Evolutionary conservation across 2,329 filamentous ascomycete genomes (phyloP), one percentile per base, ranked within the genome.

Genomic region (Venturia nashicola): DNA sequence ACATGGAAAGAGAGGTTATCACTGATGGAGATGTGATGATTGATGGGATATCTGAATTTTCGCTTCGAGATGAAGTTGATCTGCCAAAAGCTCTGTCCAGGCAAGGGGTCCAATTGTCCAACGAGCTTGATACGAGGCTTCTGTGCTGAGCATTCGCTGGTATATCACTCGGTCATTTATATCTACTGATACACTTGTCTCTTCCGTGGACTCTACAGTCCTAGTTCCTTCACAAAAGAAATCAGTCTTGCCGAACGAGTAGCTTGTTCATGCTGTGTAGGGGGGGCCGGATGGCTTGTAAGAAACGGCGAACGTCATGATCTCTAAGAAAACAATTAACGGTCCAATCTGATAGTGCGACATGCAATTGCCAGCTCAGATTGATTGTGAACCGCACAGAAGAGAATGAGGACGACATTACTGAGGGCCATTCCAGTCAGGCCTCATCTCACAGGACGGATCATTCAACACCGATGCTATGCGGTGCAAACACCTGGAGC

Each of bases 401-500:
- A 34, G 61, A 63, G 36, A 20, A 63, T 51, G 36, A 54, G 51
- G 11, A 27, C 46, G 12, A 42, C n/a, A 54, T n/a, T 46, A 32
- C 11, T 59, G 20, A 46, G 34, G 46, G 36, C 61, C 23, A 40
- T 54, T 11, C n/a, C 51, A 40, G 16, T 32, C 8, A 32, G 43
- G 48, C 48, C 48, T 27, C 27, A 27, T 20, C 32, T 16, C 36
- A 36, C 23, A 40, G 11, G 51, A 42, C 23, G 16, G 27, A 20
- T 39, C 36, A 18, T 23, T 40, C 46, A 54, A 57, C 18, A 39
- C 16, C 64, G 88, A 65, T 78, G 76, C 65, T 96, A 94, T 76
- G 92, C 93, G 61, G 84, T 90, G 65, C 88, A 91, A 76, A 82
- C 89, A 23, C 81, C 90, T 2, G 89, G 90, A 66, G 84, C 85